Evolutionary conservation across 352 stramenopile genomes (phyloP), one percentile per base, ranked within the genome.

Genomic region (Phytophthora tentaculata): DNA sequence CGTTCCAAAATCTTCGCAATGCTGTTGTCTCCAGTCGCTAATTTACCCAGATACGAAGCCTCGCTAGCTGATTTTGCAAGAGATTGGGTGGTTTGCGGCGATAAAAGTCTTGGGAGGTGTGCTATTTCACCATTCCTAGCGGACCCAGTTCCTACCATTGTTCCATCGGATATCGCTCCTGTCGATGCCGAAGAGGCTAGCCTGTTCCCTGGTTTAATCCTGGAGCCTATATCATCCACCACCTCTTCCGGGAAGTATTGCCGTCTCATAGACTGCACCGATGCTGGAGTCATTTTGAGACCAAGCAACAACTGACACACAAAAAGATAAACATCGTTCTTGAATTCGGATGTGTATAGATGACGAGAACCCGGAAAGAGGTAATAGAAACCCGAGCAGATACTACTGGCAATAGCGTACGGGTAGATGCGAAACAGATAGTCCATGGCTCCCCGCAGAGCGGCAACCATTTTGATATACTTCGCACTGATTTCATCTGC

Each of bases 361-460:
- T 96, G 88, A 2, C 90, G 80, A 5, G 89, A 96, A 7, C 88
- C 90, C 2, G 90, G 89, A 64, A 95, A 97, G 9, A 51, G 73
- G 53, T 96, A 96, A 72, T 95, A 77, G 56, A 97, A 94, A 7
- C 86, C 88, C 78, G 82, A 95, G 68, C 83, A 91, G 24, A 96
- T 81, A 9, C 72, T 77, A 28, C 90, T 93, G 2, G 88, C 79
- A 55, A 97, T 69, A 1, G 88, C 84, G 67, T 95, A 97, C 43
- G 90, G 90, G 55, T 95, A 96, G n/a, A 96, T 79, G 20, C 84
- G 80, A 71, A 97, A 96, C 66, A 96, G 81, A 60, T 95, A 90
- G 69, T 97, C 90, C 55, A 86, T 89, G 64, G 81, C 93, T 35
- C 76, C 76, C 17, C 80, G 87, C 43, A 96, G 75, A 17, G 72